A percentile compares a stretch with the other conserved stretches of the same genome.
Conservation (phyloP, 345 rosid species). For the Eucalyptus marginata region DNA sequence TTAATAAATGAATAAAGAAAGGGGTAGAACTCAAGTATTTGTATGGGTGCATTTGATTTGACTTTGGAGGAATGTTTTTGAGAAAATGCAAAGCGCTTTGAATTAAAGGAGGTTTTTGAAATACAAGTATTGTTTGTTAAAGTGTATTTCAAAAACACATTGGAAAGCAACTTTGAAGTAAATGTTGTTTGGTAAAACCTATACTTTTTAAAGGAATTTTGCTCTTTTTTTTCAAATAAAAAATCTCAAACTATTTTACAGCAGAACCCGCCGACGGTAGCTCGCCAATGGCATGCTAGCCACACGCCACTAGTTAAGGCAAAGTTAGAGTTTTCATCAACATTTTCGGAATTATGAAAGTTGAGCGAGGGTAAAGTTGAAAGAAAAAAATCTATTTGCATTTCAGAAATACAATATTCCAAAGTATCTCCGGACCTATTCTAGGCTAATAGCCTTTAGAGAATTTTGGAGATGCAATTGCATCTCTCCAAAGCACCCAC, state of each 20-base stretch:
- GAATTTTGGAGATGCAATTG: no score
- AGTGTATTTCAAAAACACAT: not conserved
- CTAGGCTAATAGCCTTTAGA: no score
- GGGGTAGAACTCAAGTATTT: not conserved
- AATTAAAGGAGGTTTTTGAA: no score
- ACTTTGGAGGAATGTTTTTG: not conserved
- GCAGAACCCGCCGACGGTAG: fast-evolving
- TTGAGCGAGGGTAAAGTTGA: no score
- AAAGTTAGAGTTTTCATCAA: no score
- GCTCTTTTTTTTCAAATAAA: no score
- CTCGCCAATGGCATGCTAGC: no score
- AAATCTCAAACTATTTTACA: not conserved
- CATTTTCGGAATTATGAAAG: no score
- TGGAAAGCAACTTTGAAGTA: not conserved
- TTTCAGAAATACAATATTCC: no score
- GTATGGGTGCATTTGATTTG: not conserved
- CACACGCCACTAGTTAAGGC: no score
- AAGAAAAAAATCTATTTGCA: no score
- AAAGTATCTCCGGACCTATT: no score
- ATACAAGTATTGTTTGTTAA: not conserved
- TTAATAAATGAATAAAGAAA: not conserved
- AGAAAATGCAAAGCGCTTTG: not conserved
- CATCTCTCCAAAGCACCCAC: not conserved
- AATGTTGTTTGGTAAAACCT: not conserved
- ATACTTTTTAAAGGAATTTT: not conserved